Base-by-base conservation (phyloP, 345 rosid genomes). In the Rhizophora mangle region DNA sequence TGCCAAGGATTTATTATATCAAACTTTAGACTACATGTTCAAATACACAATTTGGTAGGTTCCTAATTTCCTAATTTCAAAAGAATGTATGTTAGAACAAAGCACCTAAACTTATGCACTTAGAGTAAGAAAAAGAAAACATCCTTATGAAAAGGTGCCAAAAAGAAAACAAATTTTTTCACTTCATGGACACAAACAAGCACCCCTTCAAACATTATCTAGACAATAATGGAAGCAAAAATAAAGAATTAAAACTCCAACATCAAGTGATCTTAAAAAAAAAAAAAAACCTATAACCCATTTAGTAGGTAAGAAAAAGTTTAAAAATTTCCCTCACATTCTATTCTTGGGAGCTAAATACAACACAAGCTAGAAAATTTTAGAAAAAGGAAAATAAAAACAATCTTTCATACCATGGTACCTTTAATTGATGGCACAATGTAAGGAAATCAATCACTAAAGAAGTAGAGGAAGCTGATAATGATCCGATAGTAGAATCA, bases 371-470 rank as follows among this genome's bases (percentile, higher is more conserved):
- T 5, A n/a, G 5, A 55, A 22, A 21, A 55, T 20, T 15, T 27
- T 8, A n/a, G 20, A 22, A 30, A n/a, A 47, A 5, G 27, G 22
- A 37, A 53, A 10, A 34, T 27, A 39, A 22, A 53, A 6, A 11
- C 30, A 56, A 31, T 20, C 62, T 53, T 11, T 61, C 2, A 13
- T 20, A 13, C n/a, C 1, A 43, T 39, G 16, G 16, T 72, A 77
- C 76, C 76, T 72, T 64, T 47, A 64, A 57, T 11, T 70, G 70
- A 27, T 72, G 66, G 37, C 80, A 77, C 70, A 77, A 68, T 11
- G 76, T 77, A 47, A 72, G 80, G 34, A 77, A 77, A 68, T 68
- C 80, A 52, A 72, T 77, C 0, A 76, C 72, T 3, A 70, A 68
- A 26, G 76, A 51, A 16, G 72, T 20, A 6, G 68, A 55, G 13